Evolutionary conservation across 768 basidiomycete species (phyloP).

Genomic region (Antrodiella citrinella): DNA sequence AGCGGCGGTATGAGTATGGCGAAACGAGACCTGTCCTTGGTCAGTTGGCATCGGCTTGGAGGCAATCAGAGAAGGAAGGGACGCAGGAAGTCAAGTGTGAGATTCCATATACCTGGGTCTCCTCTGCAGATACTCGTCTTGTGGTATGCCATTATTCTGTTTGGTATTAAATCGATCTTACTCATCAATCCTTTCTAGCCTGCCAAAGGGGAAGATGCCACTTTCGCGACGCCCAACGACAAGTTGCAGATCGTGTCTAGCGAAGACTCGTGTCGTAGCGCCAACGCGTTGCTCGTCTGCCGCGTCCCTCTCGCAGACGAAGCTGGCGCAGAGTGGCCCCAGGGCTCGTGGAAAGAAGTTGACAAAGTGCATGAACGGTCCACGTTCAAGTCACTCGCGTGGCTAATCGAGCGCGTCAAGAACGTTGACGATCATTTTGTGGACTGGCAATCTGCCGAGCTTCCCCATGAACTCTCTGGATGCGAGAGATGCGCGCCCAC

Average conservation of each 20-base stretch:
- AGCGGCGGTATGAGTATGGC: conserved; percentile 71
- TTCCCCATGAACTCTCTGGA: conserved; percentile 28
- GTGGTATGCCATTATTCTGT: conserved; percentile 34
- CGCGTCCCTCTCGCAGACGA: conserved; percentile 61
- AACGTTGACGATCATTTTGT: conserved; percentile 58
- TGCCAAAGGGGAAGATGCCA: conserved; percentile 43
- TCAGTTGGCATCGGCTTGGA: conserved; percentile 68
- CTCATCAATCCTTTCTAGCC: conserved; percentile 32
- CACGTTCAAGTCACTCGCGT: conserved; percentile 74
- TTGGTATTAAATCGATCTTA: neutral
- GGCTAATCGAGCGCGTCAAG: conserved; percentile 80
- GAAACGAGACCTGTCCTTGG: conserved; percentile 74
- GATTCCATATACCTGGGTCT: conserved; percentile 61
- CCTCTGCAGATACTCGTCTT: conserved; percentile 38
- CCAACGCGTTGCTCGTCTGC: conserved; percentile 74
- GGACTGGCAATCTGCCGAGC: conserved; percentile 56
- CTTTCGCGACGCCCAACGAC: conserved; percentile 55
- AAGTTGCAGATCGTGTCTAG: conserved; percentile 42
- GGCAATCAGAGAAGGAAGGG: conserved; percentile 50
- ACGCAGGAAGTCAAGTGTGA: conserved; percentile 45
- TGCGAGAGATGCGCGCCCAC: conserved; percentile 82
- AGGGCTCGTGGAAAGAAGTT: conserved; percentile 65
- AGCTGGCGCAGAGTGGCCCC: conserved; percentile 75
- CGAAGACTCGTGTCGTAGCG: conserved; percentile 60
- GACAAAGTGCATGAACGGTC: conserved; percentile 82